phyloP scores from a whole-genome alignment of 495 filamentous ascomycete species.

The Neurospora discreta region DNA sequence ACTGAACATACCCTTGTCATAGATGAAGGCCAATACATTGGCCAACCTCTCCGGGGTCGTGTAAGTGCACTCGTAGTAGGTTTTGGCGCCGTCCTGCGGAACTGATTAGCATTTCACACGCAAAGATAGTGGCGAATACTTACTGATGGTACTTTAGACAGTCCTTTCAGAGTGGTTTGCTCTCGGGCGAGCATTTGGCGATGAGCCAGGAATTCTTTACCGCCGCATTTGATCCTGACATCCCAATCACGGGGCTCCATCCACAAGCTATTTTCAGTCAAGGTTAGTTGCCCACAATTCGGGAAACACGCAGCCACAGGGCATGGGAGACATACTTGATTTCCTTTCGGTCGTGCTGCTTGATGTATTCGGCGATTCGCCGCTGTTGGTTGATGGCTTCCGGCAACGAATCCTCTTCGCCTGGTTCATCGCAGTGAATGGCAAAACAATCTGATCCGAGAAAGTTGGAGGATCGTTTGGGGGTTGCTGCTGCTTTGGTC shows the following conservation, averaged over 20 bases:
- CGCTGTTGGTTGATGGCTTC: background rate
- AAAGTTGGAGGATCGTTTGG: background rate
- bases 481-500: background rate
- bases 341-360: background rate
- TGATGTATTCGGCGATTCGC: background rate
- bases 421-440: background rate
- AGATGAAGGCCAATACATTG: conserved; percentile 14
- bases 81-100: background rate
- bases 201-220: conserved; percentile 3
- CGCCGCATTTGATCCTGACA: conserved; percentile 6
- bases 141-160: background rate
- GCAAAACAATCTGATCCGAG: background rate
- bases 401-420: background rate
- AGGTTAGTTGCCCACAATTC: background rate
- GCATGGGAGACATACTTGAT: background rate
- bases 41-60: conserved; percentile 1
- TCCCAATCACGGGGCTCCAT: conserved; percentile 6
- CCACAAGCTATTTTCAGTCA: background rate
- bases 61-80: background rate
- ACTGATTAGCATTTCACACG: background rate
- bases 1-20: conserved; percentile 5
- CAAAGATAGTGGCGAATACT: background rate
- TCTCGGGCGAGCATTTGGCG: background rate
- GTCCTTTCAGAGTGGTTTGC: background rate
- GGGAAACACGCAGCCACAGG: background rate